Evolutionary conservation across 2,329 filamentous ascomycete genomes (phyloP), one percentile per base, ranked within the genome.

Genomic region (Falciphora oryzae): DNA sequence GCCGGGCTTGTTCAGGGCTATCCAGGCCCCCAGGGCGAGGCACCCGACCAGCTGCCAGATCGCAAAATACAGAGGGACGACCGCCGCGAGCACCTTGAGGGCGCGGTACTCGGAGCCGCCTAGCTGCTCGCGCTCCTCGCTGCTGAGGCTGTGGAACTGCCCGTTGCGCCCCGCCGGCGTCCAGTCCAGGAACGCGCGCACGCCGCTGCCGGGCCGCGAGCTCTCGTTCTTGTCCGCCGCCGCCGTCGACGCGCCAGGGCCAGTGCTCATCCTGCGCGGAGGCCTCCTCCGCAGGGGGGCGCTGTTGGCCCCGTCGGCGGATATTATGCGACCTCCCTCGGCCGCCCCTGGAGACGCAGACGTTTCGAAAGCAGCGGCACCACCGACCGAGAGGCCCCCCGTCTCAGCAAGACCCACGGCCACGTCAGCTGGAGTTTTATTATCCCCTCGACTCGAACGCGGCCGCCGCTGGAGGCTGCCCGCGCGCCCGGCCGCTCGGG

Each of bases 71-170:
- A 84, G 66, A 0, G 85, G 85, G 7, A 90, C 85, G 27, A 87
- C 71, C 68, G 84, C 78, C 2, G 84, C 79, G 1, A 90, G 77
- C 6, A 89, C 73, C 61, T 80, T 80, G 27, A 90, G 78, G 22
- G 87, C 86, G 57, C 84, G 81, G 70, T 89, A 89, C 72, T 90
- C 87, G 65, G 81, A 83, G 0, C 87, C 85, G 31, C 87, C 87
- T 0, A 89, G 76, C 32, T 80, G 77, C 63, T 85, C 82, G 50
- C 84, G 79, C 69, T 88, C 83, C 18, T 80, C 78, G 27, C 77
- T 76, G 0, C 77, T 78, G 53, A 88, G 73, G 59, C 81, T 79
- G 68, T 83, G 79, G 65, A 87, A 85, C 65, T 84, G 81, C 1
- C 80, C 80, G 71, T 85, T 86, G 61, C 81, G 78, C 2, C 80